Conservation (phyloP, 2,329 filamentous ascomycete species). For the Elsinoe necatrix region DNA sequence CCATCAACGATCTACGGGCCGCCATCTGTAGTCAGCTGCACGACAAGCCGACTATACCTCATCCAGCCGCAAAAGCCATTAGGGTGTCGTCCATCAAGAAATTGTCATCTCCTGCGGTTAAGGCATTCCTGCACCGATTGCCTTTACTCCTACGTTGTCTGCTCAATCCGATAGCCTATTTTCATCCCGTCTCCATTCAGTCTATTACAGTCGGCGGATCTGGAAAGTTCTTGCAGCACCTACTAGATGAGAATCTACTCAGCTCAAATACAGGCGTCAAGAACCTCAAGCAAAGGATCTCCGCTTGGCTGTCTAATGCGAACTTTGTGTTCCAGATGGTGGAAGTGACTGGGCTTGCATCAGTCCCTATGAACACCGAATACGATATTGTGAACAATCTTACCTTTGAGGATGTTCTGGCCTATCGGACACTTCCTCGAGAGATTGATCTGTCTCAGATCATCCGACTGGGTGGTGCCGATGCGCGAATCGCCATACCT, state of each 20-base stretch:
- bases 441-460: constrained; percentile 41
- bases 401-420: constrained; percentile 41
- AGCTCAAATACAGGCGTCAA: constrained; percentile 38
- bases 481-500: constrained; percentile 42
- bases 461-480: constrained; percentile 43
- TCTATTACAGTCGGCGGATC: constrained; percentile 44
- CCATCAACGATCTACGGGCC: constrained; percentile 37
- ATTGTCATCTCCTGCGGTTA: constrained; percentile 33
- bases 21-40: constrained; percentile 45
- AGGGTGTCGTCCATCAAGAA: constrained; percentile 43
- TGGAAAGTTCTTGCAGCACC: constrained; percentile 41
- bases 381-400: constrained; percentile 43
- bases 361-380: constrained; percentile 41
- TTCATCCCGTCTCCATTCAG: constrained; percentile 44
- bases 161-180: constrained; percentile 43
- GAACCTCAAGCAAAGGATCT: constrained; percentile 39
- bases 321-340: constrained; percentile 45
- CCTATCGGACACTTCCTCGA: constrained; percentile 40
- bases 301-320: constrained; percentile 43
- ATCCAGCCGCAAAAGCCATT: constrained; percentile 43
- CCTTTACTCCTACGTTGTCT: constrained; percentile 43
- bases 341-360: constrained; percentile 38
- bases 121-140: constrained; percentile 41
- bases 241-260: constrained; percentile 43
- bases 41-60: constrained; percentile 40